These are phyloP conservation scores for Nymphaea colorata DNA, from an alignment of 164 flowering plant genomes.

Conservation along the genomic window DNA sequence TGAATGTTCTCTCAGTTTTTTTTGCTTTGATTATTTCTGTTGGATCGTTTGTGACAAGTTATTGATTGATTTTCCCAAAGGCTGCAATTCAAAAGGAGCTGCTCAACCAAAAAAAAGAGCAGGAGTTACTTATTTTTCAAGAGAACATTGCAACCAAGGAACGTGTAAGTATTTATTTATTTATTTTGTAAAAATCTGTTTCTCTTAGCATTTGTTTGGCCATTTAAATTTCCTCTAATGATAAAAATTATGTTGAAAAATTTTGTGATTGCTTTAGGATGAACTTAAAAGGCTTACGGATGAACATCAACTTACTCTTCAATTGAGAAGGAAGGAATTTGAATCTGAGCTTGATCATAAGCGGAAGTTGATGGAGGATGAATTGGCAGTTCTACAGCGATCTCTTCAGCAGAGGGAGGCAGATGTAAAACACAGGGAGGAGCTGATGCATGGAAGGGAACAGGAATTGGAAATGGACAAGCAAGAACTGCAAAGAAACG, in stretches of 20 bases:
- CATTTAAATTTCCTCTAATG: background rate
- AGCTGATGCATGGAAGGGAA: constrained; percentile 39
- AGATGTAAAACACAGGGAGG: constrained; percentile 60
- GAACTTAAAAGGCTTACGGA: constrained; percentile 38
- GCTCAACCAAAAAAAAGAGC: constrained; percentile 48
- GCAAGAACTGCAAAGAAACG: constrained; percentile 38
- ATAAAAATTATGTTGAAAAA: background rate
- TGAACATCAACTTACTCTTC: constrained; percentile 41
- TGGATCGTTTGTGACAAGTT: background rate
- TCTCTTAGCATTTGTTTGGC: background rate
- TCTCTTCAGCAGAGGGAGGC: constrained; percentile 72
- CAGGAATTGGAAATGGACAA: constrained; percentile 50
- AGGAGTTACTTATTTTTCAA: constrained; percentile 49
- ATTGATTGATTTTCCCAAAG: constrained; percentile 23
- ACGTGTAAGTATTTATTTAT: constrained; percentile 35
- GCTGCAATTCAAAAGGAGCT: constrained; percentile 42
- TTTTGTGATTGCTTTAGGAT: constrained; percentile 29
- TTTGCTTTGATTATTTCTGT: background rate
- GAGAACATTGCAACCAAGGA: constrained; percentile 57
- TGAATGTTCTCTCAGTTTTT: background rate
- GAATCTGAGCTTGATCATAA: constrained; percentile 53
- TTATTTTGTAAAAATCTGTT: background rate
- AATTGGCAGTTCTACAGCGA: constrained; percentile 61
- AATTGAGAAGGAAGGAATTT: constrained; percentile 35
- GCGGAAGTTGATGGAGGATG: constrained; percentile 54